Percentiles rank a stretch among this genome's conserved stretches.
Conservation (phyloP, 306 rosid species). For the Purshia tridentata region DNA sequence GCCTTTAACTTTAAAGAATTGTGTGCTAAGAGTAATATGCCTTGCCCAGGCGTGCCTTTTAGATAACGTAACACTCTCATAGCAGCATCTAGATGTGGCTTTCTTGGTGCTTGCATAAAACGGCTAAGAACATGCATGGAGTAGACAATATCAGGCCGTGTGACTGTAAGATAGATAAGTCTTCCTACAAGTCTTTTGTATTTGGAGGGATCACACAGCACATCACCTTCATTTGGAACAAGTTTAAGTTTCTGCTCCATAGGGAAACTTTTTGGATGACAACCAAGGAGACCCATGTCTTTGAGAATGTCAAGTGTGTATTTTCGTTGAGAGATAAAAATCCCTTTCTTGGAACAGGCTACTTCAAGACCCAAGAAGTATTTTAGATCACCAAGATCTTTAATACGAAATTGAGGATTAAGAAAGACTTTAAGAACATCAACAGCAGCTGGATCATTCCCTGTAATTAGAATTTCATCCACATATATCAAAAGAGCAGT, state of each 20-base stretch:
- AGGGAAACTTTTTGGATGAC: not conserved
- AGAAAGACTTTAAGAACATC: not conserved
- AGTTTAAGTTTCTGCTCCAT: conserved; percentile 1
- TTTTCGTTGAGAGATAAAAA: not conserved
- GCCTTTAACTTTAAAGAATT: not conserved
- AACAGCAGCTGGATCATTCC: not conserved
- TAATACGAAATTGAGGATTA: not conserved
- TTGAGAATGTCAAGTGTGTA: not conserved
- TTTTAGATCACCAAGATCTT: not conserved
- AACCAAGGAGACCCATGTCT: not conserved
- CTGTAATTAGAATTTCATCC: not conserved
- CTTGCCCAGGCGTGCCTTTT: not conserved
- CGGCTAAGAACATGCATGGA: not conserved
- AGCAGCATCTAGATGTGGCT: not conserved
- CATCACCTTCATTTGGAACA: not conserved
- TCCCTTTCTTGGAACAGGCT: not conserved
- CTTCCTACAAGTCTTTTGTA: not conserved
- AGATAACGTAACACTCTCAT: not conserved
- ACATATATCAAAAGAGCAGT: no score
- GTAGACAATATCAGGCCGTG: not conserved
- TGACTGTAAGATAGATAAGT: not conserved
- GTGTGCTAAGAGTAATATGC: not conserved
- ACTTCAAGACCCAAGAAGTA: not conserved
- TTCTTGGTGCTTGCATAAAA: not conserved
- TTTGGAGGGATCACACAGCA: not conserved